Evolutionary conservation across 2,329 filamentous ascomycete genomes (phyloP).

Genomic region (Botrytis porri): DNA sequence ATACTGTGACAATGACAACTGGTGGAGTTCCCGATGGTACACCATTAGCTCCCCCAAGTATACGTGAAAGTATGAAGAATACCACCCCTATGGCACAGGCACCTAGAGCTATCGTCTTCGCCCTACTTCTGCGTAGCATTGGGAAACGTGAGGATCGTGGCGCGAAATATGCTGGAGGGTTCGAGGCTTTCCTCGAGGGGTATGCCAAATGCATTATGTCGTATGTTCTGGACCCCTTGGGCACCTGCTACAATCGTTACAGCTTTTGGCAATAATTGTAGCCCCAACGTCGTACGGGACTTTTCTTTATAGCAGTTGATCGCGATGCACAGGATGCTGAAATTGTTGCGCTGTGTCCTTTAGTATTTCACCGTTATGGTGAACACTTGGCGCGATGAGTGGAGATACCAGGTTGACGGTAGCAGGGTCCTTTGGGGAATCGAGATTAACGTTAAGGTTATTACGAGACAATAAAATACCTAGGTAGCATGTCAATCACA

Average conservation of each 20-base stretch:
- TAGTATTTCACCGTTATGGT: slow-evolving; percentile 17
- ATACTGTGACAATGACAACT: slow-evolving; percentile 78
- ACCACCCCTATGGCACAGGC: slow-evolving; percentile 39
- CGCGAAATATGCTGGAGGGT: slow-evolving; percentile 64
- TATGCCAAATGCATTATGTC: slow-evolving; percentile 82
- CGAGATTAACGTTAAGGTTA: slow-evolving; percentile 10
- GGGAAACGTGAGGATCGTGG: slow-evolving; percentile 56
- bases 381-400: slow-evolving; percentile 21
- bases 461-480: background rate
- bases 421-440: slow-evolving; percentile 6
- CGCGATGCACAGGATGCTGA: slow-evolving; percentile 16
- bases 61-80: slow-evolving; percentile 56
- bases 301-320: background rate
- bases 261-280: slow-evolving; percentile 18
- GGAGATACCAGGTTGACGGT: slow-evolving; percentile 9
- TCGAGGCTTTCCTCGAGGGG: slow-evolving; percentile 78
- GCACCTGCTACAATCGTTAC: slow-evolving; percentile 20
- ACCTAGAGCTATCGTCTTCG: slow-evolving; percentile 56
- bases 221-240: slow-evolving; percentile 20
- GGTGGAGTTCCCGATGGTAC: slow-evolving; percentile 54
- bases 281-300: slow-evolving; percentile 18
- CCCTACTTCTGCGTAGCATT: slow-evolving; percentile 57
- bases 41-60: slow-evolving; percentile 34
- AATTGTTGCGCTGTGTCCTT: slow-evolving; percentile 19
- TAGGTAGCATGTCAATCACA: background rate